Base-by-base conservation (phyloP, 768 basidiomycete genomes). In the Imleria badia region DNA sequence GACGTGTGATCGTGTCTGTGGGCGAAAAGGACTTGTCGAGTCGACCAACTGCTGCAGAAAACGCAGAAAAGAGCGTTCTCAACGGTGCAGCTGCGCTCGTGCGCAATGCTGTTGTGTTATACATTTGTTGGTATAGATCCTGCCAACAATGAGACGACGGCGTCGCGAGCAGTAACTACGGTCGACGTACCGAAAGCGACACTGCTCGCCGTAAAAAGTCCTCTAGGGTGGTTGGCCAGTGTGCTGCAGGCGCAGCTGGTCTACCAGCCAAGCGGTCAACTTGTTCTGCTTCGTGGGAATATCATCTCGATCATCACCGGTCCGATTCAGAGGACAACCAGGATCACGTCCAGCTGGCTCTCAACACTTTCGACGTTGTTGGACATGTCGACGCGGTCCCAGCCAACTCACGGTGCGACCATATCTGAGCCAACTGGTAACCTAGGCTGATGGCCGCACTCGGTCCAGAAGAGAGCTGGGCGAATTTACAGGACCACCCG, bases 21-120 rank as follows among this genome's bases (percentile, higher is more conserved):
- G 90, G 90, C 12, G 84, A 83, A n/a, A 91, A 66, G 0, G 87
- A 89, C 70, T 85, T 87, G 77, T 93, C 89, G 26, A 93, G 75
- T 10, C 87, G 81, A 29, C 75, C 80, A 11, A 86, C 78, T 5
- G 82, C 89, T 22, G 85, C 81, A 20, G 78, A 55, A 44, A 91
- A 68, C 19, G 89, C 87, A 36, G 73, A 46, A 4, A 69, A 26
- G 33, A 77, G 48, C 12, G 55, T 54, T 31, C 56, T 58, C 29
- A 56, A 19, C 6, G 56, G 47, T 3, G 44, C 31, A 35, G 30
- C 10, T n/a, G 41, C 33, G 30, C 42, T 49, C 31, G 53, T 20
- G 19, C 58, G 60, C 13, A 60, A 43, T 3, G 39, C 7, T 48
- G 54, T 57, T 3, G 53, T 44, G 42, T 14, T 48, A 9, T 35